Evolutionary conservation across 495 filamentous ascomycete species (phyloP), one percentile per base, ranked within the genome.

Genomic region (Ascodesmis nigricans): DNA sequence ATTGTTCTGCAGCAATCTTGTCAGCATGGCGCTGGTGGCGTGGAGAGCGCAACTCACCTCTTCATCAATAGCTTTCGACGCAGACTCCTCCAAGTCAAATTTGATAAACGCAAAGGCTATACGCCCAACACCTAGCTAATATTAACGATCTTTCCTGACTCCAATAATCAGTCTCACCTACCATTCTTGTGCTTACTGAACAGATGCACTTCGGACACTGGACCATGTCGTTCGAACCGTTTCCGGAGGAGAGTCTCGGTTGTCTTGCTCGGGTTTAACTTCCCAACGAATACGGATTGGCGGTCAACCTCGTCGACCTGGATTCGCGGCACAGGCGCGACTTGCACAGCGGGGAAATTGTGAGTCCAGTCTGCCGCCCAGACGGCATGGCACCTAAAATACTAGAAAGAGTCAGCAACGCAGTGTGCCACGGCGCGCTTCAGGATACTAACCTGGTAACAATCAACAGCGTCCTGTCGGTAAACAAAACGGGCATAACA

Each of bases 361-460:
- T 41, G 50, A 11, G 46, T 49, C 46, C 46, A 50, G 33, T 50
- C 46, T 10, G 45, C 42, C 16, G 36, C 35, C 46, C 46, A 50
- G 20, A 33, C 21, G 18, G 36, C 42, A 30, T 50, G 41, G 16
- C 39, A 46, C 13, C 44, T 46, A 9, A 50, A 42, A 30, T 44
- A 50, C 46, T 50, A 33, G 16, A 30, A 3, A 7, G 13, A 7
- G 6, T 6, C 6, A 30, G 28, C 28, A 7, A 9, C 13, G 15
- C 28, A 7, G 7, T 14, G 5, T 5, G 13, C 28, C 5, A 14
- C 15, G 8, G 5, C 13, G 8, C 8, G 13, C 8, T 5, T 30
- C 7, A n/a, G 13, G 27, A 4, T 15, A 10, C 36, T 24, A 31
- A 42, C 46, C 38, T 50, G 46, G 16, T 50, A 49, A 21, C 46